These are phyloP conservation scores for Hypoxylon subgilvum DNA, from an alignment of 495 filamentous ascomycete species.

Conservation along the genomic window DNA sequence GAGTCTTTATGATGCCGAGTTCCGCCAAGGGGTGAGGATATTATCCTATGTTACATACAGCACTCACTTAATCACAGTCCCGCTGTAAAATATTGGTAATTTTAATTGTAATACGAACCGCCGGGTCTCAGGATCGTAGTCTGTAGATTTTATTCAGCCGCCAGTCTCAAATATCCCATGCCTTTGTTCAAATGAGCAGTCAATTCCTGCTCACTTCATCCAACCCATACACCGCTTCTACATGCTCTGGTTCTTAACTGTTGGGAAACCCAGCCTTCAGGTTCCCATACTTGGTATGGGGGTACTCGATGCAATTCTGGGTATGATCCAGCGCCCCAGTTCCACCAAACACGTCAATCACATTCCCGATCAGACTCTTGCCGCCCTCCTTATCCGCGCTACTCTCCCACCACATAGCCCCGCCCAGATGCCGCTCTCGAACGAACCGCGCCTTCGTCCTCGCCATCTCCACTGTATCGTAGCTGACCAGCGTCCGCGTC, in stretches of 20 bases:
- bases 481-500: conserved; percentile 71
- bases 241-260: conserved; percentile 30
- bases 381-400: conserved; percentile 73
- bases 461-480: conserved; percentile 75
- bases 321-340: conserved; percentile 59
- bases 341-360: conserved; percentile 65
- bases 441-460: conserved; percentile 74
- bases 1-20: no score
- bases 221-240: neutral
- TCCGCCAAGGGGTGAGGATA: no score
- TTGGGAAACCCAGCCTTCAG: conserved; percentile 64
- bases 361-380: conserved; percentile 73
- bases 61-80: no score
- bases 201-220: neutral
- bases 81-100: no score
- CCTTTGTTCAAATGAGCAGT: no score
- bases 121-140: no score
- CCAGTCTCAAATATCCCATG: no score
- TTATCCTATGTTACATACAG: no score
- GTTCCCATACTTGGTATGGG: conserved; percentile 82
- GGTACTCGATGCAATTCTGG: conserved; percentile 73
- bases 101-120: no score
- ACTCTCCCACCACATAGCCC: conserved; percentile 97
- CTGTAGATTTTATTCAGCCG: no score
- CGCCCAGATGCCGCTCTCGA: conserved; percentile 67